phyloP scores from a whole-genome alignment of 2,329 filamentous ascomycete species.

The Neofusicoccum umdonicola region DNA sequence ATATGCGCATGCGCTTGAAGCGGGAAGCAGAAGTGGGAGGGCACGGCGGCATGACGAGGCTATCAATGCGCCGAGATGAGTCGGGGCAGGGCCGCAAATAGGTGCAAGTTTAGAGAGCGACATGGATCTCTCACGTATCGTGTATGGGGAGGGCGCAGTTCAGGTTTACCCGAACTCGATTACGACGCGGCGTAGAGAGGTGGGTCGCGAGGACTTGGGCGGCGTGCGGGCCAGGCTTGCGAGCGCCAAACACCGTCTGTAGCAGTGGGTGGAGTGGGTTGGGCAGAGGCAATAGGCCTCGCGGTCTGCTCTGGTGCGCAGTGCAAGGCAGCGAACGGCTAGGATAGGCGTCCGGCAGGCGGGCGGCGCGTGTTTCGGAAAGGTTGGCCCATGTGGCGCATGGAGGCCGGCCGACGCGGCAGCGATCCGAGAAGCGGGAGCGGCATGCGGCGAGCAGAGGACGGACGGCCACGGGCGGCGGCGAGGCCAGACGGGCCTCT shows the following conservation, averaged over 20 bases:
- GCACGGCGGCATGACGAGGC: not conserved
- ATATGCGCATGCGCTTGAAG: not conserved
- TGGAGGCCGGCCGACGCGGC: not conserved
- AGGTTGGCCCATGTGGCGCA: slow-evolving; percentile 4
- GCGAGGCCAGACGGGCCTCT: no score
- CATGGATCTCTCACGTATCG: not conserved
- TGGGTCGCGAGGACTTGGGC: not conserved
- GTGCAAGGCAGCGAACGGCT: no score
- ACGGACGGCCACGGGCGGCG: not conserved
- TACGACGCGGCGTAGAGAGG: not conserved
- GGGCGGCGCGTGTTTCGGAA: slow-evolving; percentile 7
- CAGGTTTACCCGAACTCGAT: not conserved
- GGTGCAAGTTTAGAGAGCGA: not conserved
- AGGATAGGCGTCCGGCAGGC: not conserved
- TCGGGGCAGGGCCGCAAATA: not conserved
- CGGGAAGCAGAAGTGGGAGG: not conserved
- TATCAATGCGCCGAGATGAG: not conserved
- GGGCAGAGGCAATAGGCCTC: not conserved
- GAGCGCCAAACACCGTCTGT: not conserved
- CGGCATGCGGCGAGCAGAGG: not conserved
- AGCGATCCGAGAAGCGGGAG: not conserved
- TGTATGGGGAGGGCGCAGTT: not conserved
- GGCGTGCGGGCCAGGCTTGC: not conserved
- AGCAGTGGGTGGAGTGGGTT: not conserved
- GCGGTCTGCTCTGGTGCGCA: not conserved